Evolutionary conservation across 805 yeast species (phyloP), one percentile per base, ranked within the genome.

Genomic region (Teunomyces panamensis): DNA sequence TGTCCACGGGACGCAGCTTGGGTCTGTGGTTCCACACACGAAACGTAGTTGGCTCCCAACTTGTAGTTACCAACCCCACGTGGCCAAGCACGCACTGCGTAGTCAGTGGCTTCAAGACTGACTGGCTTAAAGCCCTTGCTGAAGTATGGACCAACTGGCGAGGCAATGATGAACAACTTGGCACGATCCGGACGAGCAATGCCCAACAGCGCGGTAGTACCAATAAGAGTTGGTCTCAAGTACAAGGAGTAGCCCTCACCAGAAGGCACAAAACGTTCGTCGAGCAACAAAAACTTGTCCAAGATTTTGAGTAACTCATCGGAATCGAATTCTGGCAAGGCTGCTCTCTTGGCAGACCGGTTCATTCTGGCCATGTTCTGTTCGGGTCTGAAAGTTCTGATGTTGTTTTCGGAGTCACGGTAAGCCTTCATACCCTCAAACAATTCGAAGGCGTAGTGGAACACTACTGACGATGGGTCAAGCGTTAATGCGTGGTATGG

Each of bases 61-160:
- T 92, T 92, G 71, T 82, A 85, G 79, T 91, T 85, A 71, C 99
- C 99, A 56, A 84, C 90, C 68, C 98, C 99, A 62, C 96, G 96
- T 63, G 98, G 98, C 98, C 98, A 92, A 26, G 99, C 98, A 75
- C 99, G 87, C 30, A 91, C 91, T 44, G 96, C 96, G 59, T 88
- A 83, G 65, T 89, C 96, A 34, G 97, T 91, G 56, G 98, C 97
- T 73, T 92, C 97, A 52, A 94, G 78, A 50, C 81, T 77, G 47
- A 94, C 96, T 30, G 98, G 97, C 73, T 91, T 89, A 82, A 92
- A 91, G 14, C 97, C 97, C n/a, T 96, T 85, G 61, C 85, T 79
- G 73, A 85, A 62, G 59, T 62, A 62, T 1, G 66, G 65, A 6
- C 66, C 66, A 4, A 62, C 66, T 3, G 66, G 66, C 9, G 63